phyloP scores from a whole-genome alignment of 352 stramenopile genomes.

The Pythium coloratum region DNA sequence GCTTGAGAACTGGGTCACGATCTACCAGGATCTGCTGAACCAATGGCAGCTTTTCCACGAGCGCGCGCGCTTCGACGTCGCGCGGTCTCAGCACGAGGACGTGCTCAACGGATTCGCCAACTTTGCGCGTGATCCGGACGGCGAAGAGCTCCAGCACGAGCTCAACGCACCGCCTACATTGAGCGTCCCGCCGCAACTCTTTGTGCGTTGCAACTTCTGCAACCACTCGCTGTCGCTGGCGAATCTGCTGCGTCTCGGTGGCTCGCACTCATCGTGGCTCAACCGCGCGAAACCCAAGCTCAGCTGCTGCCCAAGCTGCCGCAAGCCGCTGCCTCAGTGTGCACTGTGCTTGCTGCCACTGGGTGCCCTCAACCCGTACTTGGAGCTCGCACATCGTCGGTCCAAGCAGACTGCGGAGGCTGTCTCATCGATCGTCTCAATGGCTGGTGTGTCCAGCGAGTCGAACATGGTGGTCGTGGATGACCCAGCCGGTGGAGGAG shows the following conservation, averaged over 20 bases:
- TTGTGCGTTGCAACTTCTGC: constrained; percentile 95
- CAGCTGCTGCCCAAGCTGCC: constrained; percentile 91
- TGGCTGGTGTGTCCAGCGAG: neutral
- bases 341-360: constrained; percentile 92
- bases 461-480: constrained; percentile 39
- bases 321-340: constrained; percentile 92
- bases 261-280: constrained; percentile 89
- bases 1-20: constrained; percentile 88
- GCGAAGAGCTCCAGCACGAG: constrained; percentile 47
- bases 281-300: constrained; percentile 88
- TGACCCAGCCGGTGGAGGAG: constrained; percentile 34
- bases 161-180: constrained; percentile 48
- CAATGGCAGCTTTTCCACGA: constrained; percentile 94
- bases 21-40: constrained; percentile 92
- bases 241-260: constrained; percentile 83
- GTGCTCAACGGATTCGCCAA: constrained; percentile 76
- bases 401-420: constrained; percentile 62
- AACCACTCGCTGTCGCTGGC: constrained; percentile 89
- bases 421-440: constrained; percentile 29
- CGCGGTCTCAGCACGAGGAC: constrained; percentile 86
- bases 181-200: constrained; percentile 84
- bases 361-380: constrained; percentile 94
- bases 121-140: constrained; percentile 50
- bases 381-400: constrained; percentile 89
- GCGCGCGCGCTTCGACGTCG: constrained; percentile 92